Percentiles rank a stretch among this genome's conserved stretches.
Evolutionary conservation across 139 green algal genomes (phyloP).

Genomic region (Zygnema circumcarinatum): DNA sequence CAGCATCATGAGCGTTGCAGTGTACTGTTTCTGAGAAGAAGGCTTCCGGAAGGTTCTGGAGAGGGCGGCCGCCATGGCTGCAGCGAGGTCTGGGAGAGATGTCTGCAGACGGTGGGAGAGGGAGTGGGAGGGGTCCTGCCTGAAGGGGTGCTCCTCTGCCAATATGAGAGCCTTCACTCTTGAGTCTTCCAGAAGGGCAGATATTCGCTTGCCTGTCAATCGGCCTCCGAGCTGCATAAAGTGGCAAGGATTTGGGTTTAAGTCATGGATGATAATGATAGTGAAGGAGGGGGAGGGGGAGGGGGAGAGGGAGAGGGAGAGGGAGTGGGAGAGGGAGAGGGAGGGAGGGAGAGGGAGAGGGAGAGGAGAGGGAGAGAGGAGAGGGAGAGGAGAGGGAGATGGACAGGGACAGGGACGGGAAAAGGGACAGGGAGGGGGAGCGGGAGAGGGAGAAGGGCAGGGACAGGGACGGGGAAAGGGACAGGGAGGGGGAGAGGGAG

Average conservation of each 20-base stretch:
- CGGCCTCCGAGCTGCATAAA: slow-evolving; percentile 63
- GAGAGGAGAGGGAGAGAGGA: no score
- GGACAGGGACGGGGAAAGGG: no score
- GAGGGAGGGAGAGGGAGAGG: no score
- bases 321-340: no score
- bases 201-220: slow-evolving; percentile 87
- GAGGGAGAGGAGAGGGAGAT: no score
- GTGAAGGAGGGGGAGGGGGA: no score
- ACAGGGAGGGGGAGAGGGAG: no score
- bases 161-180: slow-evolving; percentile 65
- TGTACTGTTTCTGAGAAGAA: slow-evolving; percentile 24
- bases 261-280: neutral
- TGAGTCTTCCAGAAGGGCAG: slow-evolving; percentile 80
- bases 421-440: no score
- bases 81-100: neutral
- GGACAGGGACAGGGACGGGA: no score
- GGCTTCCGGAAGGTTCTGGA: neutral
- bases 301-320: no score
- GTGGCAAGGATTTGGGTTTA: neutral
- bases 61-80: neutral
- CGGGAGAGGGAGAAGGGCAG: no score
- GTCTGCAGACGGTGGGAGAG: slow-evolving; percentile 70
- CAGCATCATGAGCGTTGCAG: neutral
- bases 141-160: slow-evolving; percentile 49
- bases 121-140: slow-evolving; percentile 82